phyloP scores from a whole-genome alignment of 2,329 filamentous ascomycete genomes.

The Alternaria infectoria region DNA sequence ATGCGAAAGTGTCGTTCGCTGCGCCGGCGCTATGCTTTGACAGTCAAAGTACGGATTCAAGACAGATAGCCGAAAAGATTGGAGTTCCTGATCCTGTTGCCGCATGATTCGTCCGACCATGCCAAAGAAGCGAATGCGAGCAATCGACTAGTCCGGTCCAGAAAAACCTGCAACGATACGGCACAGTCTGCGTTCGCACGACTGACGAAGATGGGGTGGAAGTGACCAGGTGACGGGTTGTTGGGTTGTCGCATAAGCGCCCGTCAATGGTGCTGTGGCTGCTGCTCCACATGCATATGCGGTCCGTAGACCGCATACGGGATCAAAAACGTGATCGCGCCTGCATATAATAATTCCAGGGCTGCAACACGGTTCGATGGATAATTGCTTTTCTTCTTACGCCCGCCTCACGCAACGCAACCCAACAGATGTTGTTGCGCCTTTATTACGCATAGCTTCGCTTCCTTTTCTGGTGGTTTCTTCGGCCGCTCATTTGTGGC shows the following conservation, averaged over 20 bases:
- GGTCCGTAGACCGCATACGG: conserved; percentile 17
- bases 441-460: neutral
- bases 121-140: neutral
- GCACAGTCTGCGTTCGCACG: neutral
- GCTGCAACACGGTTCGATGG: conserved; percentile 2
- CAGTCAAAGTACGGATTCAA: neutral
- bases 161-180: neutral
- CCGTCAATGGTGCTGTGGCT: conserved; percentile 16
- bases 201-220: neutral
- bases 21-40: neutral
- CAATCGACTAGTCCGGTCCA: neutral
- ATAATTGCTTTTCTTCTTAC: conserved; percentile 3
- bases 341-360: neutral
- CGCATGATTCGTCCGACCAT: neutral
- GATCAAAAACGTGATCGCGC: conserved; percentile 17
- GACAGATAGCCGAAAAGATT: neutral
- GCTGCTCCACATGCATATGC: conserved; percentile 22
- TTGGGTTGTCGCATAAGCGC: conserved; percentile 30
- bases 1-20: neutral
- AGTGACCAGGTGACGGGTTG: conserved; percentile 11
- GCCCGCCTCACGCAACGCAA: neutral
- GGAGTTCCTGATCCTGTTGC: neutral
- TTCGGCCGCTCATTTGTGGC: conserved; percentile 39
- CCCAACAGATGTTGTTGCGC: conserved; percentile 2
- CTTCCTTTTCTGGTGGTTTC: neutral